These are phyloP conservation scores for Linanthus parryae DNA, from an alignment of 148 eudicot genomes.

Conservation along the genomic window DNA sequence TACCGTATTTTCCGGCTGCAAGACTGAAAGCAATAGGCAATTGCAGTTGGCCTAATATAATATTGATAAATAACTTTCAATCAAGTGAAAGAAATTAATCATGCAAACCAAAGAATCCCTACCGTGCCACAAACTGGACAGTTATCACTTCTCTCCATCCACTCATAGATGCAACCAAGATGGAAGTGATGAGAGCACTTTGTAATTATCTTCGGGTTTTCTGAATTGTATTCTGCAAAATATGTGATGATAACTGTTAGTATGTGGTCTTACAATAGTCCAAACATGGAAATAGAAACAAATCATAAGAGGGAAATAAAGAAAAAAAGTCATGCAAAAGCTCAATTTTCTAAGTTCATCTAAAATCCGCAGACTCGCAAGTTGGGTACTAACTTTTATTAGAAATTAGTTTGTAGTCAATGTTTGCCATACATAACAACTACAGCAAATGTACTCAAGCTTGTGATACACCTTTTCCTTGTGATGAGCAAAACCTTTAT, in stretches of 20 bases:
- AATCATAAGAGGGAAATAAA: neutral
- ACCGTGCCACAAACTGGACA: conserved; percentile 99
- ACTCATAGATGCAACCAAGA: conserved; percentile 91
- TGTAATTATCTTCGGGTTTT: conserved; percentile 84
- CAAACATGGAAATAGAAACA: neutral
- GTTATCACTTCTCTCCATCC: conserved; percentile 98
- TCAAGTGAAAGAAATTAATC: neutral
- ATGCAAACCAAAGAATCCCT: conserved; percentile 11
- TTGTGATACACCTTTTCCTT: no score
- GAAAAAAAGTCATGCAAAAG: no score
- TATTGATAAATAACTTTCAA: neutral
- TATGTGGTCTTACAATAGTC: neutral
- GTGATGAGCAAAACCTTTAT: no score
- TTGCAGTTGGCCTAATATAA: no score
- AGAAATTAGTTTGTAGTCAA: no score
- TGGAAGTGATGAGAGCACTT: conserved; percentile 94
- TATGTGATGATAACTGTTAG: neutral
- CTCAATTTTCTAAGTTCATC: no score
- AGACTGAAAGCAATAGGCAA: no score
- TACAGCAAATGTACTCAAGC: no score
- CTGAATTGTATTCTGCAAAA: conserved; percentile 74
- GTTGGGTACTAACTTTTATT: no score
- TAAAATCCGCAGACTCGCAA: no score
- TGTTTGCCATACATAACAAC: no score
- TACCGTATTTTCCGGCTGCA: no score